These are phyloP conservation scores for Phytophthora hybrid DNA, from an alignment of 352 stramenopile genomes.

Conservation along the genomic window DNA sequence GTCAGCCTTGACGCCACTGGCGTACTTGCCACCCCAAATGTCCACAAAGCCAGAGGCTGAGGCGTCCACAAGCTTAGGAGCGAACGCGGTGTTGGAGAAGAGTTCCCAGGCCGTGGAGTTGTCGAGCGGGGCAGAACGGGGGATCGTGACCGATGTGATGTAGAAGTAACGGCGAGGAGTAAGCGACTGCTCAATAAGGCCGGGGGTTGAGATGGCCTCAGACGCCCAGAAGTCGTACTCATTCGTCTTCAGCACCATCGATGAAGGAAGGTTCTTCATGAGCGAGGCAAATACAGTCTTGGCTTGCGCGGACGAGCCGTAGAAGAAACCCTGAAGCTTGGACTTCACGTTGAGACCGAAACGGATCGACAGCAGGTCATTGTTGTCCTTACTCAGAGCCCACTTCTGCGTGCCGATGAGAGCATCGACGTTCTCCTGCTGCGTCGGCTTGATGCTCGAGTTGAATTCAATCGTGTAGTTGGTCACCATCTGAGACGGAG, in stretches of 20 bases:
- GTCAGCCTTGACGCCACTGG: slow-evolving; percentile 19
- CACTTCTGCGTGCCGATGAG: slow-evolving; percentile 33
- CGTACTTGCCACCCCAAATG: not conserved
- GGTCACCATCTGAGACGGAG: no score
- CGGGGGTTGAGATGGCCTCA: slow-evolving; percentile 24
- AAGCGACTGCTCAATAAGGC: slow-evolving; percentile 21
- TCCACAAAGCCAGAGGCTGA: slow-evolving; percentile 25
- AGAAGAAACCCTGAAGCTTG: slow-evolving; percentile 31
- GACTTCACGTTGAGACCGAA: slow-evolving; percentile 28
- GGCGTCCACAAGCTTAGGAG: slow-evolving; percentile 28
- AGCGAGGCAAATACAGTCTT: slow-evolving; percentile 22
- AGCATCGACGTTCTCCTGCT: slow-evolving; percentile 38
- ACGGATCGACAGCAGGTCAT: slow-evolving; percentile 37
- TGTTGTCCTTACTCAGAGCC: slow-evolving; percentile 35
- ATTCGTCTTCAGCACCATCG: slow-evolving; percentile 28
- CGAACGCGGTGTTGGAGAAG: slow-evolving; percentile 24
- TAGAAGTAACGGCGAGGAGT: slow-evolving; percentile 39
- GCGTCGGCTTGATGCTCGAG: slow-evolving; percentile 17
- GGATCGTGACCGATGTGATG: slow-evolving; percentile 41
- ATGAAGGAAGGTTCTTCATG: slow-evolving; percentile 25
- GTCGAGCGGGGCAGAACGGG: slow-evolving; percentile 17
- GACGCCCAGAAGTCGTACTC: slow-evolving; percentile 34
- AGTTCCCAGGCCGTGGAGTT: slow-evolving; percentile 31
- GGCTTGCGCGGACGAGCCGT: slow-evolving; percentile 12
- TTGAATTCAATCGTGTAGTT: no score